Evolutionary conservation across 495 filamentous ascomycete genomes (phyloP).

Genomic region (Alectoria sarmentosa): DNA sequence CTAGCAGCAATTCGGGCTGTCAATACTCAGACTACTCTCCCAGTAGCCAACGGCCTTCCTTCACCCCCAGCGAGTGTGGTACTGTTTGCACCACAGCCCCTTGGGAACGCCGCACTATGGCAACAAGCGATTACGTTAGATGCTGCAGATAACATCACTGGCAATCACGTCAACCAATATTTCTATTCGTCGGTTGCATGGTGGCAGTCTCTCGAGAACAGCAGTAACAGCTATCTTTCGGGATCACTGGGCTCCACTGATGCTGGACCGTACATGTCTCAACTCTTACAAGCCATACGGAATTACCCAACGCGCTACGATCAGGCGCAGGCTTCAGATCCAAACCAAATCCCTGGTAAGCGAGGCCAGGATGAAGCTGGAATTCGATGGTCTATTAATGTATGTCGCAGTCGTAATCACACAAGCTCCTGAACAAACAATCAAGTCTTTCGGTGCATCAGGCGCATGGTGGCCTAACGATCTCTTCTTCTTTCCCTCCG

Average conservation of each 20-base stretch:
- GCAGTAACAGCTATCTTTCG: neutral
- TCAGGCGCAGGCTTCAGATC: slow-evolving; percentile 11
- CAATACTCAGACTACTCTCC: neutral
- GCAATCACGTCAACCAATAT: neutral
- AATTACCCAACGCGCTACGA: slow-evolving; percentile 10
- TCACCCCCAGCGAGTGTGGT: neutral
- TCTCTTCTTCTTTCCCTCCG: slow-evolving; percentile 12
- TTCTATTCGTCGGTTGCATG: neutral
- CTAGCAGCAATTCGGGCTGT: neutral
- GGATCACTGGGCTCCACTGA: neutral
- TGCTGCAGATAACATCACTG: neutral
- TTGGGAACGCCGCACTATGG: slow-evolving; percentile 5
- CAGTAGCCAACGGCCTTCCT: neutral
- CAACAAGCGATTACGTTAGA: neutral
- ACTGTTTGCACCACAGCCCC: neutral
- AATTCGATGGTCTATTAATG: neutral
- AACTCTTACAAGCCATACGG: neutral
- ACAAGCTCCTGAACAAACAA: slow-evolving; percentile 13
- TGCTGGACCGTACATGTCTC: neutral
- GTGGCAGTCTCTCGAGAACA: slow-evolving; percentile 3
- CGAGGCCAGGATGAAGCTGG: neutral
- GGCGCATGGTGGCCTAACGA: slow-evolving; percentile 20
- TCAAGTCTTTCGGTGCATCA: slow-evolving; percentile 17
- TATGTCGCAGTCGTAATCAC: neutral
- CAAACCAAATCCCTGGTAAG: neutral